A percentile compares a stretch with the other conserved stretches of the same genome.
These are phyloP conservation scores for Calonectria leucothoes DNA, from an alignment of 2,329 filamentous ascomycete species.

Conservation along the genomic window DNA sequence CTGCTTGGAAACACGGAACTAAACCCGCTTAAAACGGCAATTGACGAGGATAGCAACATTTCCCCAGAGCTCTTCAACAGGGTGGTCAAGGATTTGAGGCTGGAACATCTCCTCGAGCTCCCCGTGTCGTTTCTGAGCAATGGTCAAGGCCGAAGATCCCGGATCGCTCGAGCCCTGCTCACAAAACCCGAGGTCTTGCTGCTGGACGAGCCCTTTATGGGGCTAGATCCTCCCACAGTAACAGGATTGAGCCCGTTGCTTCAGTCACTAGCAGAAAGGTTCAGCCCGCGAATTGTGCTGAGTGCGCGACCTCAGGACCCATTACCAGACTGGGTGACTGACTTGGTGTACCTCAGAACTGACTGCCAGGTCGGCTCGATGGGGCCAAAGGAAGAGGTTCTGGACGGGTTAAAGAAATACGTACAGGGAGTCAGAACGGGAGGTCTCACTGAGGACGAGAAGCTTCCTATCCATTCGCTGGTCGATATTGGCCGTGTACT, in stretches of 20 bases:
- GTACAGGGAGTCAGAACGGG: conserved; percentile 60
- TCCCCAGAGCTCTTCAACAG: conserved; percentile 65
- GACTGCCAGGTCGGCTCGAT: conserved; percentile 74
- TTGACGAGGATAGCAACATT: conserved; percentile 59
- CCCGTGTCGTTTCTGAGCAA: conserved; percentile 93
- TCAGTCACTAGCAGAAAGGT: conserved; percentile 72
- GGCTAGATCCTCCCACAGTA: conserved; percentile 87
- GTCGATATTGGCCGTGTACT: conserved; percentile 63
- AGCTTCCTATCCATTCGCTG: conserved; percentile 60
- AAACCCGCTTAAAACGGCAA: conserved; percentile 69
- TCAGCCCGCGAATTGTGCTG: conserved; percentile 79
- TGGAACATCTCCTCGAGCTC: conserved; percentile 78
- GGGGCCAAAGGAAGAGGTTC: conserved; percentile 73
- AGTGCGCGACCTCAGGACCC: conserved; percentile 87
- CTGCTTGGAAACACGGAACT: conserved; percentile 84
- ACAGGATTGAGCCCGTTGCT: conserved; percentile 78
- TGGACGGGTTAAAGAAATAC: conserved; percentile 64
- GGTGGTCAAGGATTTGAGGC: conserved; percentile 76
- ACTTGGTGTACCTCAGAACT: conserved; percentile 78
- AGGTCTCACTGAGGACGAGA: conserved; percentile 57
- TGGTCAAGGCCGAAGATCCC: conserved; percentile 87
- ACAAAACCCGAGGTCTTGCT: conserved; percentile 83
- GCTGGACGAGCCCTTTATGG: conserved; percentile 96
- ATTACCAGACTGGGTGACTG: conserved; percentile 90
- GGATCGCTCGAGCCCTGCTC: conserved; percentile 88